Evolutionary conservation across 495 filamentous ascomycete species (phyloP).

Genomic region (Penicillium cinerascens): DNA sequence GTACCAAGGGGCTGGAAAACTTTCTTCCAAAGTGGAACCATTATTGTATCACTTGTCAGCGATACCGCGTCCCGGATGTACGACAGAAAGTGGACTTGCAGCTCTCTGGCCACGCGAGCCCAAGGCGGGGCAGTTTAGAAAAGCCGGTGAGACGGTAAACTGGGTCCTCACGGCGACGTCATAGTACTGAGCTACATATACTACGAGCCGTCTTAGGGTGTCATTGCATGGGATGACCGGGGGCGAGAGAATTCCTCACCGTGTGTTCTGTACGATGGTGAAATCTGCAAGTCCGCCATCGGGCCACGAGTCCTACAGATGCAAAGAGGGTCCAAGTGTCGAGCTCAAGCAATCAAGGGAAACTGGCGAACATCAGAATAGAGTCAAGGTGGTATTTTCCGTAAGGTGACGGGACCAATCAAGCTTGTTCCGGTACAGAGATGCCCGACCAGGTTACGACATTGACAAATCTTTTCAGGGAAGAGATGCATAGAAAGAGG

Average conservation of each 20-base stretch:
- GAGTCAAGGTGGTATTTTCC: background rate
- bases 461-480: slow-evolving; percentile 23
- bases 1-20: slow-evolving; percentile 27
- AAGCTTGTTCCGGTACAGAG: background rate
- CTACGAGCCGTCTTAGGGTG: slow-evolving; percentile 10
- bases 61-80: slow-evolving; percentile 11
- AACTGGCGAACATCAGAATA: background rate
- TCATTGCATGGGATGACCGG: background rate
- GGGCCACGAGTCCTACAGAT: slow-evolving; percentile 13
- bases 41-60: slow-evolving; percentile 14
- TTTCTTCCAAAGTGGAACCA: slow-evolving; percentile 22
- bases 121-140: slow-evolving; percentile 16
- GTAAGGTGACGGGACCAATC: background rate
- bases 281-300: background rate
- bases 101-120: slow-evolving; percentile 23
- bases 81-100: slow-evolving; percentile 19
- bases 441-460: slow-evolving; percentile 10
- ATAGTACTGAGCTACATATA: slow-evolving; percentile 20
- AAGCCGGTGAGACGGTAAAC: slow-evolving; percentile 25
- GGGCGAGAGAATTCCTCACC: background rate
- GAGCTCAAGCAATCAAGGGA: slow-evolving; percentile 4
- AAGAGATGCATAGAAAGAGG: slow-evolving; percentile 24
- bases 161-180: slow-evolving; percentile 17
- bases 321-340: background rate
- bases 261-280: background rate